A percentile compares a stretch with the other conserved stretches of the same genome.
These are phyloP conservation scores for Thamnidium elegans DNA, from an alignment of 192 early-diverging fungal genomes.

Conservation along the genomic window DNA sequence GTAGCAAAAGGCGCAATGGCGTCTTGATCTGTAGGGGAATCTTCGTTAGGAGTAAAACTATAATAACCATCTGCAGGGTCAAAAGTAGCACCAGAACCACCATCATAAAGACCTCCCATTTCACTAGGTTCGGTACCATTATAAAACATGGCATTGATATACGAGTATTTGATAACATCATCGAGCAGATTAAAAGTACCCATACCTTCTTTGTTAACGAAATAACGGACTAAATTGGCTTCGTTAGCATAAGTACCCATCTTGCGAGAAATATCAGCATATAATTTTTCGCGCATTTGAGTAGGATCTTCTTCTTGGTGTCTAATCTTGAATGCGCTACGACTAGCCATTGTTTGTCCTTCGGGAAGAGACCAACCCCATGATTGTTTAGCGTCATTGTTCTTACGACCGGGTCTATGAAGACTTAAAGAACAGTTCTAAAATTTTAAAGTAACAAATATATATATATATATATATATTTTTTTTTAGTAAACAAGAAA, in stretches of 20 bases:
- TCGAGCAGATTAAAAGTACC: slow-evolving; percentile 51
- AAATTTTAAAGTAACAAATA: neutral
- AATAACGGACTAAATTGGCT: slow-evolving; percentile 45
- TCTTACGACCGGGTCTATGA: slow-evolving; percentile 46
- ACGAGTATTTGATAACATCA: slow-evolving; percentile 44
- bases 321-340: slow-evolving; percentile 45
- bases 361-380: slow-evolving; percentile 39
- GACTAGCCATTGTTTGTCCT: slow-evolving; percentile 28
- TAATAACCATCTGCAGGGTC: slow-evolving; percentile 27
- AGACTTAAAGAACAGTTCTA: slow-evolving; percentile 44
- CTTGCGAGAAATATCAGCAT: slow-evolving; percentile 39
- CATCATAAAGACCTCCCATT: slow-evolving; percentile 44
- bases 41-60: slow-evolving; percentile 28
- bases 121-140: slow-evolving; percentile 26
- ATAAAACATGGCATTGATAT: slow-evolving; percentile 41
- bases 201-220: slow-evolving; percentile 40
- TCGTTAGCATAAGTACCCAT: slow-evolving; percentile 45
- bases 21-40: slow-evolving; percentile 22
- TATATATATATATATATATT: too few species aligned
- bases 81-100: slow-evolving; percentile 44
- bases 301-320: slow-evolving; percentile 51
- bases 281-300: slow-evolving; percentile 51
- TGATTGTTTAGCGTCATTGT: slow-evolving; percentile 51
- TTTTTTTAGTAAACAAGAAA: neutral
- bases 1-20: slow-evolving; percentile 32